A percentile compares a stretch with the other conserved stretches of the same genome.
These are phyloP conservation scores for Pseudocercospora fuligena DNA, from an alignment of 2,329 filamentous ascomycete species.

Conservation along the genomic window DNA sequence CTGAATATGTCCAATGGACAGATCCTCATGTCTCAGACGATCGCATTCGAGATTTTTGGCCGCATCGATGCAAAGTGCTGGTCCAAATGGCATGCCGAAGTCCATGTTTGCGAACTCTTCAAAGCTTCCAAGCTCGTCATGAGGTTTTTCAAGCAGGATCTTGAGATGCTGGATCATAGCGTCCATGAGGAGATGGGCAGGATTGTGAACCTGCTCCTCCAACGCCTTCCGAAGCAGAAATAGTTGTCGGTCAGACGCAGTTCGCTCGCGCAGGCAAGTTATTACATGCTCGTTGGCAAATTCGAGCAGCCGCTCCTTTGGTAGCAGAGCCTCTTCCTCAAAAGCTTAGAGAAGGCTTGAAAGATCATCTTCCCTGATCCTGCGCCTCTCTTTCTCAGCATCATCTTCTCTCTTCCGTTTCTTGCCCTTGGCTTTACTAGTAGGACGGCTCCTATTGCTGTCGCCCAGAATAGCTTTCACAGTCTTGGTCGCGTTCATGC, in stretches of 20 bases:
- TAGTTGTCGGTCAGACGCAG: not conserved
- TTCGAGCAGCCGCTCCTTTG: not conserved
- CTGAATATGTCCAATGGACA: not conserved
- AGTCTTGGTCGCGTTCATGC: not conserved
- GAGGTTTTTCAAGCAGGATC: not conserved
- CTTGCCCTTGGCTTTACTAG: not conserved
- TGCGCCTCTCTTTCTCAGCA: too few relatives aligned
- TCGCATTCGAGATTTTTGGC: not conserved
- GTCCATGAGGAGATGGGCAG: not conserved
- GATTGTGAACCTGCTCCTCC: not conserved
- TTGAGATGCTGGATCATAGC: not conserved
- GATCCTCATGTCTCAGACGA: not conserved
- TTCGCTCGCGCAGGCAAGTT: not conserved
- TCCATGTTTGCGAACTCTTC: not conserved
- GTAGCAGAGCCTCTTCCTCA: not conserved
- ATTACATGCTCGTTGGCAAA: not conserved
- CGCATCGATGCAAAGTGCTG: not conserved
- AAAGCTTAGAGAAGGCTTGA: not conserved
- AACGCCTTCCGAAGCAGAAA: not conserved
- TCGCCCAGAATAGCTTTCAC: too few relatives aligned
- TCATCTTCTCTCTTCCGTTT: not conserved
- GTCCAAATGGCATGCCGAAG: not conserved
- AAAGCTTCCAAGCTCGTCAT: not conserved
- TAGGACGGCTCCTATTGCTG: too few relatives aligned
- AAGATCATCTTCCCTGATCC: not conserved